Conservation (phyloP, 768 basidiomycete genomes). For the Boletales sp. region DNA sequence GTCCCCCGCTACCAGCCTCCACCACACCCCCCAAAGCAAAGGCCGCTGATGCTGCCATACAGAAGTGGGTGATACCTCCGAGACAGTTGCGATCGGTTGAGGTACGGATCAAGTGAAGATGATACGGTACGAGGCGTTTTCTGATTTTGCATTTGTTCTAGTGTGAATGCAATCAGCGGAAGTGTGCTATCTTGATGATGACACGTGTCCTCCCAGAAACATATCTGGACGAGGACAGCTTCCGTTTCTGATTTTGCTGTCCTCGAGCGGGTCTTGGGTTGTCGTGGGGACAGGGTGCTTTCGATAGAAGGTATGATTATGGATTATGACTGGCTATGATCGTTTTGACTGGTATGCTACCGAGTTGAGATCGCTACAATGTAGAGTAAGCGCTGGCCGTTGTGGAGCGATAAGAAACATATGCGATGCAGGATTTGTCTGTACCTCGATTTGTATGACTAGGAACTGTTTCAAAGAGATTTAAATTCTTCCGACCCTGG, state of each 20-base stretch:
- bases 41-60: background rate
- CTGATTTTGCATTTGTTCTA: slow-evolving; percentile 24
- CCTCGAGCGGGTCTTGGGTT: slow-evolving; percentile 11
- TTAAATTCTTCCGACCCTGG: no score
- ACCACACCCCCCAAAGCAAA: background rate
- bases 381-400: no score
- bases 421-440: no score
- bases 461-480: no score
- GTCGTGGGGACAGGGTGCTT: no score
- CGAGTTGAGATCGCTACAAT: no score
- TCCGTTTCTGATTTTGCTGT: slow-evolving; percentile 10
- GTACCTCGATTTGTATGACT: no score
- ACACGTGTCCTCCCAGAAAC: slow-evolving; percentile 12
- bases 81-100: slow-evolving; percentile 12
- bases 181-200: slow-evolving; percentile 21
- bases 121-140: slow-evolving; percentile 14
- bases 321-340: background rate
- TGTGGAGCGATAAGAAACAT: no score
- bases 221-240: slow-evolving; percentile 6
- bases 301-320: background rate
- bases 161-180: slow-evolving; percentile 21
- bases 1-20: slow-evolving; percentile 22
- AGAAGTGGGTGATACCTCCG: slow-evolving; percentile 15
- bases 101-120: slow-evolving; percentile 27
- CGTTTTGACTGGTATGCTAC: no score